These are phyloP conservation scores for Lecanicillium sp. DNA, from an alignment of 2,329 filamentous ascomycete genomes.

Conservation along the genomic window DNA sequence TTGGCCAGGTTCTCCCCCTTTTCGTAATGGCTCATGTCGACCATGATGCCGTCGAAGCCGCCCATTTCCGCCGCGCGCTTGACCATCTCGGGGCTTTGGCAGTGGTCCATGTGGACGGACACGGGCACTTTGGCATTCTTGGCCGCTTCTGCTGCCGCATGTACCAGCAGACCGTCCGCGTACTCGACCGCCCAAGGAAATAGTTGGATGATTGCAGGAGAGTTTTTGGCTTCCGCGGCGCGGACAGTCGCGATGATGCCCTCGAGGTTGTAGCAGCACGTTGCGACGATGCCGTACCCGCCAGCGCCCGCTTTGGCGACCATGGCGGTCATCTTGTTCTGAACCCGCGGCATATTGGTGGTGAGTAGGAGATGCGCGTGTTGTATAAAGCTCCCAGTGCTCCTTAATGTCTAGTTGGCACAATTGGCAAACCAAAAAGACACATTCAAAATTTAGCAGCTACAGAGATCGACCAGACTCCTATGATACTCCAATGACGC, in stretches of 20 bases:
- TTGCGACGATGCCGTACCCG: conserved; percentile 42
- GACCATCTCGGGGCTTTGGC: conserved; percentile 52
- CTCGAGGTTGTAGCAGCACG: conserved; percentile 62
- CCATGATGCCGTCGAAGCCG: conserved; percentile 66
- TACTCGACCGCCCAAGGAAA: conserved; percentile 66
- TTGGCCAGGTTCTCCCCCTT: conserved; percentile 59
- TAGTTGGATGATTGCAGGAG: conserved; percentile 61
- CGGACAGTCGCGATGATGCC: conserved; percentile 59
- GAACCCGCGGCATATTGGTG: neutral
- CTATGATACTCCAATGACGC: too few relatives aligned
- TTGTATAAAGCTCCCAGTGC: too few relatives aligned
- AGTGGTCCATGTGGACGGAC: conserved; percentile 59
- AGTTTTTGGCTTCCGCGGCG: conserved; percentile 59
- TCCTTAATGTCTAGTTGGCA: too few relatives aligned
- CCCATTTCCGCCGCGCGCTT: conserved; percentile 45
- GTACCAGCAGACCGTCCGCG: conserved; percentile 45
- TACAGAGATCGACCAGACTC: too few relatives aligned
- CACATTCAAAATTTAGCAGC: too few relatives aligned
- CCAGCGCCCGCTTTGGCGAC: conserved; percentile 5
- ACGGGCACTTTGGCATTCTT: conserved; percentile 49
- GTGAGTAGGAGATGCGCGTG: too few relatives aligned
- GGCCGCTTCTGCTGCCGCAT: conserved; percentile 47
- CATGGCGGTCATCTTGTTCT: neutral
- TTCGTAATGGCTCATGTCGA: conserved; percentile 68
- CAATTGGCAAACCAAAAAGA: too few relatives aligned